Conservation (phyloP, 768 basidiomycete species). For the Hypholoma fasciculare region DNA sequence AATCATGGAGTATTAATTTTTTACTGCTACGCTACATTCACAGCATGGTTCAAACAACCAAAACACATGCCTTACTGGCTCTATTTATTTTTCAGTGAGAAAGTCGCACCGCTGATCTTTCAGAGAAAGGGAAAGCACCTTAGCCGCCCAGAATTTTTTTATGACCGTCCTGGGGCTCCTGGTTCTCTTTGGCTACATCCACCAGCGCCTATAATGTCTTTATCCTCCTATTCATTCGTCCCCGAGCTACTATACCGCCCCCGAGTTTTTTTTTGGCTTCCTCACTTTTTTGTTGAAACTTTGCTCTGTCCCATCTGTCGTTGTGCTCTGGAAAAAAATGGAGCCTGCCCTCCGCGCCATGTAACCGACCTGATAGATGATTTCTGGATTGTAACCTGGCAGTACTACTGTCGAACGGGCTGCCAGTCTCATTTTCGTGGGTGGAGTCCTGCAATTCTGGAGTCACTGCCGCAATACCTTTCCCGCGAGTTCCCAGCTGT, state of each 20-base stretch:
- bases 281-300: background rate
- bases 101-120: background rate
- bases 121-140: background rate
- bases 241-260: background rate
- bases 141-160: background rate
- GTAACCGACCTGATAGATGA: conserved; percentile 16
- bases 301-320: background rate
- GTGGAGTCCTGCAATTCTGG: background rate
- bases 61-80: background rate
- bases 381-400: conserved; percentile 25
- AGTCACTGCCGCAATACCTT: background rate
- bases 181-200: background rate
- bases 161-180: background rate
- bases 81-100: background rate
- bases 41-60: background rate
- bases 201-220: background rate
- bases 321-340: background rate
- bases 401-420: conserved; percentile 21
- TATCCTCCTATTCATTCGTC: background rate
- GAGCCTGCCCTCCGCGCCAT: background rate
- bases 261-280: background rate
- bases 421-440: conserved; percentile 4
- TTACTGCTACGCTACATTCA: background rate
- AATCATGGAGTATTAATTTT: background rate
- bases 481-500: background rate